Evolutionary conservation across 1,139 yeast genomes (phyloP), one percentile per base, ranked within the genome.

Genomic region (Yamadazyma aaseri): DNA sequence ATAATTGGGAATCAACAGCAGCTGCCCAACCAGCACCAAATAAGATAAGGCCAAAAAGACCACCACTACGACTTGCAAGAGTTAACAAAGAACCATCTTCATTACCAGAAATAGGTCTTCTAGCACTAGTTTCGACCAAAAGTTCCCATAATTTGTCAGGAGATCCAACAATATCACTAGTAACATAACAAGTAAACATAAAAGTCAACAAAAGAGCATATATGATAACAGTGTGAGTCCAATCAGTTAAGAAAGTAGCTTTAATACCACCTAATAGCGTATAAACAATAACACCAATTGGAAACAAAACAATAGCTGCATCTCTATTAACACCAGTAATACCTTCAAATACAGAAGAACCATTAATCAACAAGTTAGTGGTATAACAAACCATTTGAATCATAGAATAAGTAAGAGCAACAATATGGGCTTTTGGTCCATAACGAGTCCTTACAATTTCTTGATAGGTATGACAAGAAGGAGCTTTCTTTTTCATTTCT

Each of bases 401-500:
- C n/a, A 45, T 24, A 3, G 51, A 48, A 30, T 50, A 50, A 16
- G 30, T 16, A 20, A 47, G 32, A n/a, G 42, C 36, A 3, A 44
- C 45, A n/a, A 40, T 28, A 36, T 50, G 55, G 6, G 49, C 44
- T 3, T 58, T 47, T 14, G 70, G 58, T 5, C 95, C 95, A 51
- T 80, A 86, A 39, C 95, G 64, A 3, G 74, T 78, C 45, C 71
- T 72, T 44, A 85, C 73, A 30, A 83, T 75, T 55, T 85, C 94
- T 42, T 81, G 65, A 58, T 78, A 83, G 1, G 94, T 84, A 60
- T 85, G 94, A 4, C 86, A 85, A 33, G 76, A 79, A 3, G 89
- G 89, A 7, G 89, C 87, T 38, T 76, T 72, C 46, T 76, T 77
- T 56, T 82, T 85, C 32, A 83, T 77, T 55, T 82, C 83, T 45